Percentiles rank a stretch among this genome's conserved stretches.
These are phyloP conservation scores for Crithidia sp. DNA, from an alignment of 208 protist genomes.

Conservation along the genomic window DNA sequence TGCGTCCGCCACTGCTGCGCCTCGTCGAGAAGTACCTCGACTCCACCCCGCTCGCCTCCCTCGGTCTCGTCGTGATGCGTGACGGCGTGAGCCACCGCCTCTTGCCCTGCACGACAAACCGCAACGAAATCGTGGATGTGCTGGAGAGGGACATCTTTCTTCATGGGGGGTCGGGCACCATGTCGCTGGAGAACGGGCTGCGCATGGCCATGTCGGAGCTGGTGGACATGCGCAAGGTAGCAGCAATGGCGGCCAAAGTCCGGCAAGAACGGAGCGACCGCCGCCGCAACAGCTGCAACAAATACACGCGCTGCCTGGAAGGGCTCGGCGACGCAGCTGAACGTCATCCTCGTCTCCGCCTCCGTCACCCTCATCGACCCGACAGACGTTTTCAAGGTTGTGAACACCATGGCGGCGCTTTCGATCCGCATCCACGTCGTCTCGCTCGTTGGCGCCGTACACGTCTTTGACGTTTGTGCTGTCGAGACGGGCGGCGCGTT, in stretches of 20 bases:
- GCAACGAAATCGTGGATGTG: conserved; percentile 56
- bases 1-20: conserved; percentile 61
- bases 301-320: conserved; percentile 16
- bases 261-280: background rate
- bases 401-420: conserved; percentile 49
- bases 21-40: conserved; percentile 72
- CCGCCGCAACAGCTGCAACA: background rate
- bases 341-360: conserved; percentile 68
- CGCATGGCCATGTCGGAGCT: conserved; percentile 79
- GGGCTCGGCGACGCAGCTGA: conserved; percentile 43
- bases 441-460: conserved; percentile 80
- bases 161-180: conserved; percentile 73
- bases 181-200: conserved; percentile 83
- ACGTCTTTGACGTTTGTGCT: conserved; percentile 74
- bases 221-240: conserved; percentile 69
- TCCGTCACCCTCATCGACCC: conserved; percentile 86
- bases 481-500: conserved; percentile 57
- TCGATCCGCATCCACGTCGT: conserved; percentile 65
- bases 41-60: conserved; percentile 68
- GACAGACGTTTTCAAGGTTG: conserved; percentile 73
- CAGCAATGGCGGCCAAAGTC: conserved; percentile 14
- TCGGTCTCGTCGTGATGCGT: conserved; percentile 84
- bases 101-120: conserved; percentile 70
- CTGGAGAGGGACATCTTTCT: conserved; percentile 84
- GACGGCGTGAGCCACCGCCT: conserved; percentile 71